Base-by-base conservation (phyloP, 352 stramenopile species). In the Pythium sukuiense region DNA sequence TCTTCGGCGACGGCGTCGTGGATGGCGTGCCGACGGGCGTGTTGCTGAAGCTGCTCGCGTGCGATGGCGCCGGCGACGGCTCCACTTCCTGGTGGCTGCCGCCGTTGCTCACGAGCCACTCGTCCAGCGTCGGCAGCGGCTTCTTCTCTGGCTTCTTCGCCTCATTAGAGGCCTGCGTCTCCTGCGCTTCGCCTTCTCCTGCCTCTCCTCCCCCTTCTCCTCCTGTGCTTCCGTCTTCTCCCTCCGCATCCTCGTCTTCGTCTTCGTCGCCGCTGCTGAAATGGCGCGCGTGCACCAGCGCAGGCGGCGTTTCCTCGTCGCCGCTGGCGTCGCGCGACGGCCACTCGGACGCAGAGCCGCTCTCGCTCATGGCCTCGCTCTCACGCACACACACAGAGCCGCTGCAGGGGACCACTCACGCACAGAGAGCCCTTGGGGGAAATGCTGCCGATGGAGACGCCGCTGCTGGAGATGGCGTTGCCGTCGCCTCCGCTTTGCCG, bases 1-100 rank as follows among this genome's bases (percentile, higher is more conserved):
- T 72, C 43, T 59, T 65, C 11, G 56, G 63, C 55, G 63, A 69
- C 16, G 61, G 54, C 16, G 61, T 68, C 5, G 56, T 57, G 43
- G 63, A 69, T 13, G 61, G 54, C 16, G 61, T 68, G 20, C 32
- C 55, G 20, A 54, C 33, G 2, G 61, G 63, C 48, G 63, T 63
- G 29, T 41, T 43, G 26, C 35, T 24, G 30, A 49, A 50, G 26
- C 63, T 69, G 27, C 48, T 63, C 11, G 39, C 61, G n/a, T 39
- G 53, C 8, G 61, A 67, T 24, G 46, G 58, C 14, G 45, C 33
- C 1, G 50, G 49, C 49, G 60, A 59, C 11, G 60, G 60, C 35
- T 59, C 59, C 48, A 50, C 33, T 39, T 65, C 59, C 20, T 24
- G n/a, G 24, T 11, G 9, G 7, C 26, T 67, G 24, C 16, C 46